Evolutionary conservation across 768 basidiomycete species (phyloP), one percentile per base, ranked within the genome.

Genomic region (Suillus bovinus): DNA sequence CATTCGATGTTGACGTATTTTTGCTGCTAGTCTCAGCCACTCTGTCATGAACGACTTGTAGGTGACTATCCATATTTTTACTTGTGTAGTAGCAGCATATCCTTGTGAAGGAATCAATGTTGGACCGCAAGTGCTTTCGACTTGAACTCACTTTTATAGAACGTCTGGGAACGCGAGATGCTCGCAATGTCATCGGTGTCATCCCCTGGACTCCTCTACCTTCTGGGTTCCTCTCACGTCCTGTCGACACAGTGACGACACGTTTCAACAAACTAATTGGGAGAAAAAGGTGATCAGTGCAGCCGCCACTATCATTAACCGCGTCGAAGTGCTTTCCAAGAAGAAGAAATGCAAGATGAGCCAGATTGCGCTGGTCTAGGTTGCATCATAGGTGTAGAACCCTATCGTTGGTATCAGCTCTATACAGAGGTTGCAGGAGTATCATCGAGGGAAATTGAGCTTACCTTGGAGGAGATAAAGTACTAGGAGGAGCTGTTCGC

Each of bases 191-290:
- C n/a, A 81, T 86, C 33, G 83, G 83, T 0, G 68, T 81, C 33
- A 83, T 87, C 34, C 82, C 84, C 0, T 85, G 82, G 79, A 70
- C 77, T 0, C 82, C 84, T 1, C 75, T 86, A 17, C 67, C 72
- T 29, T 64, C 60, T 7, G 82, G 82, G 4, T 42, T 67, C 33
- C 78, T 83, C 8, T 73, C 79, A 0, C 76, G 80, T 2, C 80
- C 79, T 0, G 3, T 77, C 0, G 72, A 68, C 4, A 63, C 62
- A 1, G 69, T 70, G 39, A 71, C 79, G 0, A 46, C 59, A 0
- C 69, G 77, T 3, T 20, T 39, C 2, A 62, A 61, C 27, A 72
- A 5, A 70, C 66, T 5, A 22, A 57, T 0, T 69, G 69, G 27
- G 74, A 77, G 55, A 67, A 57, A 39, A 64, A 67, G 41, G 56